Evolutionary conservation across 495 filamentous ascomycete genomes (phyloP), one percentile per base, ranked within the genome.

Genomic region (Pyrenula aspistea): DNA sequence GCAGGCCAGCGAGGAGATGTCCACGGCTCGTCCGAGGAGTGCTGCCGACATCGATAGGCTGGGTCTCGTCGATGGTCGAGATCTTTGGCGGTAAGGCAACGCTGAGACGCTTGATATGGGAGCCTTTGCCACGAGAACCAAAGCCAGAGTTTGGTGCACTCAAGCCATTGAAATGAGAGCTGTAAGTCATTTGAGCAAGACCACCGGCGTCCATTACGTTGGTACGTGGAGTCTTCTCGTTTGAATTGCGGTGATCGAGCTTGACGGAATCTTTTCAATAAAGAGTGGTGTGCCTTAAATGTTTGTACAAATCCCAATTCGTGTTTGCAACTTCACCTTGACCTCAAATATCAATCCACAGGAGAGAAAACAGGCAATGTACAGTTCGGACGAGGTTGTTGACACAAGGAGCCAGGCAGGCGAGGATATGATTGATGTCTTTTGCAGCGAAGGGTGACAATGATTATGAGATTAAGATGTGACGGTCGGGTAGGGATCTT

Each of bases 111-210:
- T 95, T 96, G 73, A 91, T 85, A 65, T 85, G 83, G 61, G 87
- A 77, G 61, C 87, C 88, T 65, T 85, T 86, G 56, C 87, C 83
- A 53, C 90, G 85, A 54, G 90, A 91, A 54, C 88, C 89, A 66
- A 95, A 86, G 59, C 87, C 87, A 60, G 87, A 85, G 60, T 79
- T 73, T 19, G 89, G 84, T 68, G 86, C 82, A 57, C 84, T 86
- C 64, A 93, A 73, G 73, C 80, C 78, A 69, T 79, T 76, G 69
- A 80, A 78, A 66, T 81, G 76, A 62, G 76, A 86, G 75, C 87
- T 86, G 80, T 92, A 94, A 71, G 89, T 86, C 94, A 98, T 97
- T 79, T 95, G 93, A 91, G 92, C 86, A 79, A 96, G 89, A 91
- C 91, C 90, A 81, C 91, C 93, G 81, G 91, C 83, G 91, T 95